Evolutionary conservation across 306 rosid genomes (phyloP).

Genomic region (Vigna unguiculata): DNA sequence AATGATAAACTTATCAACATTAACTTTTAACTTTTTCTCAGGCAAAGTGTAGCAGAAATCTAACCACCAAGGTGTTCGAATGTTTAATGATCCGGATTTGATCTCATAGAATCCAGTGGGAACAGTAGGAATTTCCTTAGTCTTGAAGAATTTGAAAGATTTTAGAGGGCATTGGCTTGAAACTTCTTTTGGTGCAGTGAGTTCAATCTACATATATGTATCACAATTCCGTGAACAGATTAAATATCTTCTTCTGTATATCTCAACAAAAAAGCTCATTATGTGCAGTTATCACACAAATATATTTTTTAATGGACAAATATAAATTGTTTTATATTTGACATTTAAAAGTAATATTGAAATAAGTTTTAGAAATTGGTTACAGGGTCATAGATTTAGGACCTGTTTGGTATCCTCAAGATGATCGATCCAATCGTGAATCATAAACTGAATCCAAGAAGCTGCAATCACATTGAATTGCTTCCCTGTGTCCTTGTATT

Average conservation of each 20-base stretch:
- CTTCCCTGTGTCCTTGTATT: conserved; percentile 63
- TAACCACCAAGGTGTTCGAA: conserved; percentile 73
- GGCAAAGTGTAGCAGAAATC: neutral
- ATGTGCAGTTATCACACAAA: too few species aligned
- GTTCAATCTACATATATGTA: conserved; percentile 49
- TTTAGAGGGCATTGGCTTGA: conserved; percentile 60
- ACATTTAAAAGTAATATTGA: too few species aligned
- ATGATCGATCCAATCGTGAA: conserved; percentile 90
- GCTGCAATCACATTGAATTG: conserved; percentile 85
- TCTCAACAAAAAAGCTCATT: too few species aligned
- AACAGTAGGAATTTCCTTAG: conserved; percentile 61
- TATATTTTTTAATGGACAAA: too few species aligned
- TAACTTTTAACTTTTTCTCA: too few species aligned
- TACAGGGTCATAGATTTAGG: too few species aligned
- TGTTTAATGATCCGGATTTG: conserved; percentile 49
- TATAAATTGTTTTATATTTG: too few species aligned
- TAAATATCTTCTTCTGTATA: too few species aligned
- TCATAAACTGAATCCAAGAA: conserved; percentile 86
- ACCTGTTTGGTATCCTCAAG: conserved; percentile 83
- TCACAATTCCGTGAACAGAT: neutral
- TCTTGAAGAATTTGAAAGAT: conserved; percentile 60
- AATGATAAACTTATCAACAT: neutral
- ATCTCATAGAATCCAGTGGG: conserved; percentile 55
- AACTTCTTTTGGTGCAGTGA: conserved; percentile 58
- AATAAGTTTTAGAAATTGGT: too few species aligned